Percentiles rank a stretch among this genome's conserved stretches.
Evolutionary conservation across 1,284 basidiomycete genomes (phyloP).

Genomic region (Tilletiopsis washingtonensis): DNA sequence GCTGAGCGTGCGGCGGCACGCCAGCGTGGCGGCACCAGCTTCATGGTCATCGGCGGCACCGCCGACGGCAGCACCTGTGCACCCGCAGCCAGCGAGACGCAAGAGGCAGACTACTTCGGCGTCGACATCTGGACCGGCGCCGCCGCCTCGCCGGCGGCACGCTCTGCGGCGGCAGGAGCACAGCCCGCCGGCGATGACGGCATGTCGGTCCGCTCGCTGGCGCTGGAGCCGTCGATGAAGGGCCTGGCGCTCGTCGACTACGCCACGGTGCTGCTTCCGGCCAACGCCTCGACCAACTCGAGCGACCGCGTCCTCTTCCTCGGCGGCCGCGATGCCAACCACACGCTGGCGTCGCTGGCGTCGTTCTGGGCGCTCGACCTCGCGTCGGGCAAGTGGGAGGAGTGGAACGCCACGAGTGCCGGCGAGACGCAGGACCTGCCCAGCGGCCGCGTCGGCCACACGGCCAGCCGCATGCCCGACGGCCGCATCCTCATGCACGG

Average conservation of each 20-base stretch:
- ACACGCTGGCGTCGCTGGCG: constrained; percentile 12
- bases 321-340: constrained; percentile 12
- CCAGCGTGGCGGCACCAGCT: background rate
- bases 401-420: constrained; percentile 12
- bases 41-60: constrained; percentile 5
- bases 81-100: background rate
- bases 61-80: constrained; percentile 2
- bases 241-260: constrained; percentile 2
- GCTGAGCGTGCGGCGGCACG: background rate
- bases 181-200: too few relatives aligned
- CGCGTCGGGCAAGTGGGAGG: constrained; percentile 25
- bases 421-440: constrained; percentile 23
- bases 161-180: background rate
- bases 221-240: background rate
- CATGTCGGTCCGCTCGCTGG: constrained; percentile 9
- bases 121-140: constrained; percentile 19
- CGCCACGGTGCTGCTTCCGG: constrained; percentile 7
- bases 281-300: constrained; percentile 2
- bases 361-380: constrained; percentile 37
- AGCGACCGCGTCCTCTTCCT: constrained; percentile 13
- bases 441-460: constrained; percentile 42
- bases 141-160: background rate
- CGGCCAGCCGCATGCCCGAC: constrained; percentile 26
- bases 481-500: constrained; percentile 44
- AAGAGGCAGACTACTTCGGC: constrained; percentile 16